These are phyloP conservation scores for Borovskyia barvae DNA, from an alignment of 208 protist genomes.

Conservation along the genomic window DNA sequence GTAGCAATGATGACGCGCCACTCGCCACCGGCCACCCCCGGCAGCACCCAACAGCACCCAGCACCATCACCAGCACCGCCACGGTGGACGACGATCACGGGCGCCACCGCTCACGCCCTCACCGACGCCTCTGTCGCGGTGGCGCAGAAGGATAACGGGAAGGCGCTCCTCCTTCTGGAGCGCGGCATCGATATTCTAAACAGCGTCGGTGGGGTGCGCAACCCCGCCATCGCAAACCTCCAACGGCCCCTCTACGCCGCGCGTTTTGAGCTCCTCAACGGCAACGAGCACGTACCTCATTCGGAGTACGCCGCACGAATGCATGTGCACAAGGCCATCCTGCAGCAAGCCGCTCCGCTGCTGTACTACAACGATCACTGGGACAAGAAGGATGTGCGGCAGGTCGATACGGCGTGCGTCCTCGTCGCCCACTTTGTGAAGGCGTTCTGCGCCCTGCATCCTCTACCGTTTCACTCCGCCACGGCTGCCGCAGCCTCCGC, in stretches of 20 bases:
- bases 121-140: constrained; percentile 17
- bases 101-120: constrained; percentile 14
- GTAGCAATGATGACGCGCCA: constrained; percentile 45
- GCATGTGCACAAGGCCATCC: constrained; percentile 59
- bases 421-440: constrained; percentile 77
- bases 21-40: neutral
- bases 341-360: constrained; percentile 58
- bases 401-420: constrained; percentile 73
- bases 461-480: constrained; percentile 51
- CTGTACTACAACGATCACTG: constrained; percentile 72
- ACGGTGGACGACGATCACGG: constrained; percentile 34
- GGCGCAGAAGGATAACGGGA: constrained; percentile 45
- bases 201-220: constrained; percentile 39
- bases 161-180: constrained; percentile 51
- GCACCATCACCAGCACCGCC: neutral
- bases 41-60: neutral
- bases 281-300: constrained; percentile 68
- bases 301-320: constrained; percentile 40
- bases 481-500: constrained; percentile 10
- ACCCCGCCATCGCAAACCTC: constrained; percentile 24
- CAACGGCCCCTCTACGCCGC: constrained; percentile 64
- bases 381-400: constrained; percentile 61
- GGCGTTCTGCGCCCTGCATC: constrained; percentile 69
- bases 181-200: constrained; percentile 80
- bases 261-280: constrained; percentile 78